phyloP scores from a whole-genome alignment of 371 early-diverging fungal genomes.

The Rhizopus delemar region DNA sequence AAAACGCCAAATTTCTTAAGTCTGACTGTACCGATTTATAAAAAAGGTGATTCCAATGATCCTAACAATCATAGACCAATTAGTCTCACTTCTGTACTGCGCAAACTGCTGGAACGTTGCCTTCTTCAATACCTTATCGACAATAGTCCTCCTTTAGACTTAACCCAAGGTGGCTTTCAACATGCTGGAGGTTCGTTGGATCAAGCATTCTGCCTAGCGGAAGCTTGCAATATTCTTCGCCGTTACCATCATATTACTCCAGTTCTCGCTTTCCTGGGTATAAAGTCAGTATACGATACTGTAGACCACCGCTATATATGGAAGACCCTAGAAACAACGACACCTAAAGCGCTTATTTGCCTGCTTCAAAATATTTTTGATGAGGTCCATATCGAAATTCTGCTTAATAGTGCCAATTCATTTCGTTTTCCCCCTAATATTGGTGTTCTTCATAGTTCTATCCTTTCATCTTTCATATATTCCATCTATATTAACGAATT shows the following conservation, averaged over 20 bases:
- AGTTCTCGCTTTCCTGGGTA: slow-evolving; percentile 29
- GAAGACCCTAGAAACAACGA: slow-evolving; percentile 11
- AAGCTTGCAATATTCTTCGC: slow-evolving; percentile 6
- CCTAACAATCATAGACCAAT: slow-evolving; percentile 30
- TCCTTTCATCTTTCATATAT: slow-evolving; percentile 25
- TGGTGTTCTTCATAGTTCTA: slow-evolving; percentile 33
- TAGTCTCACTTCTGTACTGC: slow-evolving; percentile 17
- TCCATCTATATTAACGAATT: slow-evolving; percentile 29
- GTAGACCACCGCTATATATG: slow-evolving; percentile 27
- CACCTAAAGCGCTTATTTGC: slow-evolving; percentile 2
- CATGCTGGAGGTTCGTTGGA: neutral
- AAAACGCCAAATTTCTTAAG: too few relatives aligned
- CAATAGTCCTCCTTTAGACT: slow-evolving; percentile 11
- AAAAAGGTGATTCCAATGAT: slow-evolving; percentile 18
- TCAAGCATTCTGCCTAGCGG: neutral
- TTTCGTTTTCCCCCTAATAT: slow-evolving; percentile 10
- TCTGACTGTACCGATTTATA: slow-evolving; percentile 28
- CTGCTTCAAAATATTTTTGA: slow-evolving; percentile 17
- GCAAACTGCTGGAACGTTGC: slow-evolving; percentile 23
- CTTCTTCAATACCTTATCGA: neutral
- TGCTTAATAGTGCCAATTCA: slow-evolving; percentile 1
- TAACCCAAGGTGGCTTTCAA: slow-evolving; percentile 28
- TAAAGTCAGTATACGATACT: slow-evolving; percentile 37
- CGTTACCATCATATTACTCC: slow-evolving; percentile 11
- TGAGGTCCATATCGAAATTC: slow-evolving; percentile 11